Evolutionary conservation across 257 asterid genomes (phyloP).

Genomic region (Mitragyna speciosa): DNA sequence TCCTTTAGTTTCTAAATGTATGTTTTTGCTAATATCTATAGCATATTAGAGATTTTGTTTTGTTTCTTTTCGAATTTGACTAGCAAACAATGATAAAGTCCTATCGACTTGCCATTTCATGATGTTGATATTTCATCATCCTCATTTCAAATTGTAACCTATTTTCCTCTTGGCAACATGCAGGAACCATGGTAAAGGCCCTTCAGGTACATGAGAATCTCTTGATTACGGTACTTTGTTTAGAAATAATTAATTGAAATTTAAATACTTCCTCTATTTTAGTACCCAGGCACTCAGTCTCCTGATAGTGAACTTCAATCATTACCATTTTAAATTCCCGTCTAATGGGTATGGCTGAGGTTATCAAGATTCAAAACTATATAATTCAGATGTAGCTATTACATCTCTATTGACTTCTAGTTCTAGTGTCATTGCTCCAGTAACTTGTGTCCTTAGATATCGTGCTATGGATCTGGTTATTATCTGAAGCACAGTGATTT

Average conservation of each 20-base stretch:
- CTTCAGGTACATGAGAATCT: constrained; percentile 40
- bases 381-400: background rate
- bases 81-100: background rate
- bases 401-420: background rate
- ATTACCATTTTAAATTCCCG: background rate
- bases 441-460: background rate
- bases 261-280: background rate
- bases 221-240: background rate
- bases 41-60: background rate
- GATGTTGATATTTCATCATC: background rate
- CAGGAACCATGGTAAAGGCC: constrained; percentile 49
- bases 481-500: background rate
- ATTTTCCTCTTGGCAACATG: constrained; percentile 27
- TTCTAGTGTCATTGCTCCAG: background rate
- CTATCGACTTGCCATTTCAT: background rate
- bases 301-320: background rate
- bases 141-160: constrained; percentile 14
- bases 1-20: background rate
- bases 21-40: background rate
- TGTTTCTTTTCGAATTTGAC: background rate
- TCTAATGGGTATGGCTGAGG: background rate
- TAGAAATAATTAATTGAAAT: background rate
- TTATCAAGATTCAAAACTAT: background rate
- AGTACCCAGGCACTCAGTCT: background rate
- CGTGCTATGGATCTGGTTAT: background rate